phyloP scores from a whole-genome alignment of 1,139 yeast species.

The Wickerhamomyces sp. region DNA sequence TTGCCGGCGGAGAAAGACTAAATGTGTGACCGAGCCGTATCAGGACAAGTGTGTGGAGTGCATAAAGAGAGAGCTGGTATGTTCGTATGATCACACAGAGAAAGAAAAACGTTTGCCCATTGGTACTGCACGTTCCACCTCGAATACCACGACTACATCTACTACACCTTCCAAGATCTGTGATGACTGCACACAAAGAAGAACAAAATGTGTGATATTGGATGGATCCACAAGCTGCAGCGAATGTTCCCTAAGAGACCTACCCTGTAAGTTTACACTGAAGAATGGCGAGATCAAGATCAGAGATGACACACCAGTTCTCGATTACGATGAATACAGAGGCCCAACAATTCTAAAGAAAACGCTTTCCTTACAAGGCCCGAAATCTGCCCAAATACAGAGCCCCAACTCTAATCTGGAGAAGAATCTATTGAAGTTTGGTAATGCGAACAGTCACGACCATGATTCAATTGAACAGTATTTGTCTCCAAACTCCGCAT shows the following conservation, averaged over 20 bases:
- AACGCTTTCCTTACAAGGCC: constrained; percentile 22
- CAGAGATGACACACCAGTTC: constrained; percentile 19
- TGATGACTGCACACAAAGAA: constrained; percentile 22
- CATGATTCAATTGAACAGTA: constrained; percentile 2
- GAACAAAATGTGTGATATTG: constrained; percentile 20
- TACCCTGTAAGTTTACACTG: constrained; percentile 21
- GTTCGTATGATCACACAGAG: constrained; percentile 2
- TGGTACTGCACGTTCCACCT: background rate
- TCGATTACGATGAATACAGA: constrained; percentile 21
- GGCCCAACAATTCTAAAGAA: constrained; percentile 25
- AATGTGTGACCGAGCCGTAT: constrained; percentile 20
- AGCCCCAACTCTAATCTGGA: constrained; percentile 22
- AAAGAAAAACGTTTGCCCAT: background rate
- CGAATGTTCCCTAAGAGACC: constrained; percentile 21
- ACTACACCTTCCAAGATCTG: constrained; percentile 8
- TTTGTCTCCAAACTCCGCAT: constrained; percentile 12
- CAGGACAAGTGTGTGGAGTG: constrained; percentile 18
- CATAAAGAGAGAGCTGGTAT: constrained; percentile 6
- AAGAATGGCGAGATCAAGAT: constrained; percentile 11
- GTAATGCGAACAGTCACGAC: background rate
- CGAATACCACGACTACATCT: too few species aligned
- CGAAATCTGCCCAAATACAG: constrained; percentile 21
- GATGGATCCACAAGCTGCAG: constrained; percentile 13
- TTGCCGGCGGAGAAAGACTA: constrained; percentile 27
- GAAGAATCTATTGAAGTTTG: constrained; percentile 16